These are phyloP conservation scores for Seiridium cupressi DNA, from an alignment of 2,329 filamentous ascomycete genomes.

Conservation along the genomic window DNA sequence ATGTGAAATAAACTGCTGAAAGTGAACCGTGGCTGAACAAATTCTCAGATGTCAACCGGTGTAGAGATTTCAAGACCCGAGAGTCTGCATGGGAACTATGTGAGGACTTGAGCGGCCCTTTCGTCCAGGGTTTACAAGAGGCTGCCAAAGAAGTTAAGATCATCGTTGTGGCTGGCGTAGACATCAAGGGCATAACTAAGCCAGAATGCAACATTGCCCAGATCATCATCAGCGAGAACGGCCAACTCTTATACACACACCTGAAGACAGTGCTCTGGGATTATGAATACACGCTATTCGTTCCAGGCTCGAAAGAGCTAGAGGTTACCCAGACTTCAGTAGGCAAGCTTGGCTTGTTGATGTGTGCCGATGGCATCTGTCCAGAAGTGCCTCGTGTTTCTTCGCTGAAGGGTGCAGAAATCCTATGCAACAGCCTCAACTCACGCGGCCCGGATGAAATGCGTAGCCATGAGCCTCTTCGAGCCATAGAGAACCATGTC, in stretches of 20 bases:
- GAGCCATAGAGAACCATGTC: conserved; percentile 1
- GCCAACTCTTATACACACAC: not conserved
- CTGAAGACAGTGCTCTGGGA: not conserved
- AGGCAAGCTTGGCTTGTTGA: not conserved
- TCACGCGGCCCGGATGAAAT: not conserved
- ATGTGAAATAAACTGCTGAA: not conserved
- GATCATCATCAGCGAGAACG: not conserved
- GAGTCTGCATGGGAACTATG: not conserved
- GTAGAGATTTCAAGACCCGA: not conserved
- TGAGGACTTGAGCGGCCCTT: not conserved
- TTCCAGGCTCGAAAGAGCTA: not conserved
- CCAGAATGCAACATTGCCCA: not conserved
- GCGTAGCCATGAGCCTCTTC: not conserved
- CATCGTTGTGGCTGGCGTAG: not conserved
- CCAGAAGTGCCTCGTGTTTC: not conserved
- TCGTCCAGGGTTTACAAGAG: not conserved
- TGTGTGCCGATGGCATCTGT: conserved; percentile 2
- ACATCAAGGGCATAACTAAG: not conserved
- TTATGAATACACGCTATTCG: not conserved
- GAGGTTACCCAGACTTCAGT: not conserved
- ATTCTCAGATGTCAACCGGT: not conserved
- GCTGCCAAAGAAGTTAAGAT: not conserved
- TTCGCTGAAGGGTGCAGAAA: not conserved
- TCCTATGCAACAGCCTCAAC: conserved; percentile 2
- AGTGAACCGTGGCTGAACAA: not conserved